Evolutionary conservation across 2,329 filamentous ascomycete species (phyloP).

Genomic region (Penicillium sp.): DNA sequence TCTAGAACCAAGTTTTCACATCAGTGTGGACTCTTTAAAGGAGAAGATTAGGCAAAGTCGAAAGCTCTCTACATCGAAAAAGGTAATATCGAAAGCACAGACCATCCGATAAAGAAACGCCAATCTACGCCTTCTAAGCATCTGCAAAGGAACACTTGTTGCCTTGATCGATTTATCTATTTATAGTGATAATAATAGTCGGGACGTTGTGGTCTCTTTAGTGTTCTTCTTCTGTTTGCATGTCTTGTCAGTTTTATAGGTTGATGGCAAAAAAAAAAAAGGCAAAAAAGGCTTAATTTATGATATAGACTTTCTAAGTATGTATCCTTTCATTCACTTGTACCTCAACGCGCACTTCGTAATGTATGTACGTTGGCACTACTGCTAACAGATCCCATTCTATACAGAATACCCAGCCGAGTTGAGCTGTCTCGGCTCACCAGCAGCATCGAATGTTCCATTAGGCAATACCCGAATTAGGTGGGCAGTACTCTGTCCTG

Average conservation of each 20-base stretch:
- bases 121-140: background rate
- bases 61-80: background rate
- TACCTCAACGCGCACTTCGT: background rate
- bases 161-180: background rate
- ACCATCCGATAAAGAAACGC: constrained; percentile 1
- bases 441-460: constrained; percentile 73
- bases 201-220: too few species aligned
- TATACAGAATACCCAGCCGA: constrained; percentile 63
- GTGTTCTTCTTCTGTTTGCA: too few species aligned
- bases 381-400: background rate
- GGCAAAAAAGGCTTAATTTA: too few species aligned
- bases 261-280: too few species aligned
- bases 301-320: too few species aligned
- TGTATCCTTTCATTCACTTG: too few species aligned
- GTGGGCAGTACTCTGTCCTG: constrained; percentile 68
- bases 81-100: background rate
- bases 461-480: constrained; percentile 60
- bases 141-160: background rate
- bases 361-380: constrained; percentile 1
- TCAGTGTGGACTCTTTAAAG: background rate
- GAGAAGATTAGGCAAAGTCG: background rate
- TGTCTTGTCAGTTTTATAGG: too few species aligned
- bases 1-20: background rate
- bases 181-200: background rate
- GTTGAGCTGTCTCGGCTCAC: constrained; percentile 71